phyloP scores from a whole-genome alignment of 2,329 filamentous ascomycete genomes.

The Paracoccidioides lutzii region DNA sequence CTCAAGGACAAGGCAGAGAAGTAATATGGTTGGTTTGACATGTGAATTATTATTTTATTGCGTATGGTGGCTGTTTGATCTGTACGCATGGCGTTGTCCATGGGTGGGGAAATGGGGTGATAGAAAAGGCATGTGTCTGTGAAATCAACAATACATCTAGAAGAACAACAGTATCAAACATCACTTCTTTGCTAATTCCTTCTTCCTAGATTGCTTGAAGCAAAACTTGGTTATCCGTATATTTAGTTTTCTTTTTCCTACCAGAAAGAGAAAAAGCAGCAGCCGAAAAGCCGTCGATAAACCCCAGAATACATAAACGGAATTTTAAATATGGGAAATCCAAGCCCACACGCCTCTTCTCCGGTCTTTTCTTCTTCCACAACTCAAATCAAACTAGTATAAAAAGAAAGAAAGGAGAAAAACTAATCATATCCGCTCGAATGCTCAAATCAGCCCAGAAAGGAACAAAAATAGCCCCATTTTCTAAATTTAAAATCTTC shows the following conservation, averaged over 20 bases:
- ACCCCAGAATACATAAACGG: neutral
- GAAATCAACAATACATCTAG: no score
- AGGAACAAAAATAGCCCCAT: neutral
- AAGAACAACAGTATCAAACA: neutral
- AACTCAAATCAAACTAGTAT: neutral
- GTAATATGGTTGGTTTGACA: neutral
- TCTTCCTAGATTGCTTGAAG: no score
- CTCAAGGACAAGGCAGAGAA: slow-evolving; percentile 15
- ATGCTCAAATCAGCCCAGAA: neutral
- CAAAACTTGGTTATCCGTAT: no score
- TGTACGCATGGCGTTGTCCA: neutral
- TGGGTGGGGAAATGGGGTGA: neutral
- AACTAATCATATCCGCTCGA: neutral
- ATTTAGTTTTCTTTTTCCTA: no score
- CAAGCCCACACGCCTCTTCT: neutral
- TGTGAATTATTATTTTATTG: neutral
- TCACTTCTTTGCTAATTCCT: no score
- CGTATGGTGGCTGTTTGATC: neutral
- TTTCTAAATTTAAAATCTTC: neutral
- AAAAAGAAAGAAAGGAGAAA: neutral
- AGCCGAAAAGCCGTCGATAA: neutral
- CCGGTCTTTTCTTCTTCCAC: no score
- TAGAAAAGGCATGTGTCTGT: no score
- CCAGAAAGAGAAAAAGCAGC: no score
- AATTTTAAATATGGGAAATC: neutral